phyloP scores from a whole-genome alignment of 2,329 filamentous ascomycete genomes.

The Capronia epimyces region DNA sequence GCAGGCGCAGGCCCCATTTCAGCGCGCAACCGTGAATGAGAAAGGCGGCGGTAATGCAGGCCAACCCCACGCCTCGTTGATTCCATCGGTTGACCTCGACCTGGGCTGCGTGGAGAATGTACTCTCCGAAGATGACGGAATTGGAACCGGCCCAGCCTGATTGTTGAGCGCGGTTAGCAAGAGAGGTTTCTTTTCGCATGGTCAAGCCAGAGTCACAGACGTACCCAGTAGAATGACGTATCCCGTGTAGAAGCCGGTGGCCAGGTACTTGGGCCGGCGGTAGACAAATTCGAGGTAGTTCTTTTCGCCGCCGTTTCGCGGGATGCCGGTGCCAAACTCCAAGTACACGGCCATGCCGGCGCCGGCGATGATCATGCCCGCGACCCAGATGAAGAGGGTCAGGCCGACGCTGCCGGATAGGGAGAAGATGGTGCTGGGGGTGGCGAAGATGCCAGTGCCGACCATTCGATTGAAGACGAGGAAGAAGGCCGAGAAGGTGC shows the following conservation, averaged over 20 bases:
- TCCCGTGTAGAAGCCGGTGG: background rate
- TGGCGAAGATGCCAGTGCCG: constrained; percentile 49
- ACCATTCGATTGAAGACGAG: constrained; percentile 46
- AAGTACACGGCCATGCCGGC: constrained; percentile 46
- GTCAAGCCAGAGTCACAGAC: too few species aligned
- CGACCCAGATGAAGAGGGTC: constrained; percentile 50
- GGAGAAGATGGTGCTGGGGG: constrained; percentile 53
- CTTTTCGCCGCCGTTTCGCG: background rate
- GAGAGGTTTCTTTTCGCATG: too few species aligned
- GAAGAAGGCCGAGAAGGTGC: constrained; percentile 40
- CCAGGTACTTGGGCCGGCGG: background rate
- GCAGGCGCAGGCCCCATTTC: constrained; percentile 44
- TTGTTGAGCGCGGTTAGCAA: constrained; percentile 50
- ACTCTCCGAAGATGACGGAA: constrained; percentile 50
- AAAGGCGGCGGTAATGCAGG: constrained; percentile 45
- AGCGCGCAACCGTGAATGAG: constrained; percentile 45
- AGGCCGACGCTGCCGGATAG: constrained; percentile 53
- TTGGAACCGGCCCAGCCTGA: constrained; percentile 52
- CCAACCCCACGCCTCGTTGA: constrained; percentile 44
- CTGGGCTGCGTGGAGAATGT: constrained; percentile 45
- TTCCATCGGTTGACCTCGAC: constrained; percentile 40
- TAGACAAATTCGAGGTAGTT: constrained; percentile 1
- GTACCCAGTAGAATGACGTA: constrained; percentile 29
- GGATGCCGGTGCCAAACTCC: background rate
- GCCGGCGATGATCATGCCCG: constrained; percentile 45